A percentile compares a stretch with the other conserved stretches of the same genome.
These are phyloP conservation scores for Huntiella bhutanensis DNA, from an alignment of 2,329 filamentous ascomycete species.

Conservation along the genomic window DNA sequence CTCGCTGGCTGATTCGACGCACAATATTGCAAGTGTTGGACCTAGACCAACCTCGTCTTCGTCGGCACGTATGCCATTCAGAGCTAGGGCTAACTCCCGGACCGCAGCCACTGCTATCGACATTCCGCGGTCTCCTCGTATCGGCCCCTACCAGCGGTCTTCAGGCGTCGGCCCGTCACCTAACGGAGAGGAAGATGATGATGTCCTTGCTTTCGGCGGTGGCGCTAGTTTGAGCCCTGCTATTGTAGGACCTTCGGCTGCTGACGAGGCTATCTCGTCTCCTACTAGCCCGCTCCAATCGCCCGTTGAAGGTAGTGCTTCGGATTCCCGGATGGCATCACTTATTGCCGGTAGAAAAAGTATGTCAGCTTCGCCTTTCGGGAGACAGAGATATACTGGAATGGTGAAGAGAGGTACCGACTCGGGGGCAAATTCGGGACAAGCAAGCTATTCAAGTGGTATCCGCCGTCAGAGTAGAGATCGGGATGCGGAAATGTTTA, in stretches of 20 bases:
- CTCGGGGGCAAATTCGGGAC: slow-evolving; percentile 14
- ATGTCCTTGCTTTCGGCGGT: slow-evolving; percentile 43
- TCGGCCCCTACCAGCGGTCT: slow-evolving; percentile 36
- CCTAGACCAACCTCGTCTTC: background rate
- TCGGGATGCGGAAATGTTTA: slow-evolving; percentile 16
- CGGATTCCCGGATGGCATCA: background rate
- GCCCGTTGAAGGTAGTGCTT: slow-evolving; percentile 16
- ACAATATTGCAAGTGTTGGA: background rate
- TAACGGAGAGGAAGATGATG: slow-evolving; percentile 29
- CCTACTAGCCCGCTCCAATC: slow-evolving; percentile 8
- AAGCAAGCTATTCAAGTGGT: slow-evolving; percentile 6
- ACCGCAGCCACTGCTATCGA: slow-evolving; percentile 37
- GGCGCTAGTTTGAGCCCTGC: slow-evolving; percentile 34
- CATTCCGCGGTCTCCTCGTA: slow-evolving; percentile 51
- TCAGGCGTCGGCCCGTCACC: slow-evolving; percentile 40
- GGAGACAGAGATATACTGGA: slow-evolving; percentile 27
- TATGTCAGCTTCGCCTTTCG: slow-evolving; percentile 22
- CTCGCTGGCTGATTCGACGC: slow-evolving; percentile 34
- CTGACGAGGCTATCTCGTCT: background rate
- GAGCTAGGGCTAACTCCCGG: background rate
- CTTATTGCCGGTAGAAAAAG: background rate
- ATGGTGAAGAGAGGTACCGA: slow-evolving; percentile 22
- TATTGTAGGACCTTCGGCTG: background rate
- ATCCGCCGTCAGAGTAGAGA: slow-evolving; percentile 3
- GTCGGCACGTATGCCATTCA: background rate